Percentiles rank a stretch among this genome's conserved stretches.
Evolutionary conservation across 139 green algal genomes (phyloP).

Genomic region (Chlorella vulgaris): DNA sequence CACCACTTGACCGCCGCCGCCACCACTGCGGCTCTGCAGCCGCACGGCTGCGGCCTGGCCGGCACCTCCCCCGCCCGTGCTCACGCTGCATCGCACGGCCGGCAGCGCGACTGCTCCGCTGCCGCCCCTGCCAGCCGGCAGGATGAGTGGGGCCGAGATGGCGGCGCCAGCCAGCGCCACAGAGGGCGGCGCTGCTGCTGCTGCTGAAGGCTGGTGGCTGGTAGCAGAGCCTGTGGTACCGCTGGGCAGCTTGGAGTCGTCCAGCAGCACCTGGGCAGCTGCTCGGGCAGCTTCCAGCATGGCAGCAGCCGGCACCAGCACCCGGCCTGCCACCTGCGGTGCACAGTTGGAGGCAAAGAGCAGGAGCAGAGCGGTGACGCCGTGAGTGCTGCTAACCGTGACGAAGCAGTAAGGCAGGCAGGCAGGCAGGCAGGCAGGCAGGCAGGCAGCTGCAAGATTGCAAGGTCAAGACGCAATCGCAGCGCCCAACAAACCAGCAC

Average conservation of each 20-base stretch:
- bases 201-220: slow-evolving; percentile 7
- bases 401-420: not conserved
- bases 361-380: not conserved
- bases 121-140: not conserved
- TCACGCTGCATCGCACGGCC: not conserved
- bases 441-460: not conserved
- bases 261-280: not conserved
- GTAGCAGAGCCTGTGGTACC: not conserved
- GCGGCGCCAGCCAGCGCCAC: not conserved
- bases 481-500: no score
- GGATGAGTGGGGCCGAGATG: slow-evolving; percentile 28
- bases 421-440: not conserved
- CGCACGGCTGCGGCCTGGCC: not conserved
- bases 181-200: not conserved
- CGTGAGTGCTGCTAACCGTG: not conserved
- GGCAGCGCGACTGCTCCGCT: not conserved
- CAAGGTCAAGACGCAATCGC: not conserved
- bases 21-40: not conserved
- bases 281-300: slow-evolving; percentile 67
- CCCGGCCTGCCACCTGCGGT: slow-evolving; percentile 45
- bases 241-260: not conserved
- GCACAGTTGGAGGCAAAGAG: not conserved
- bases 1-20: not conserved
- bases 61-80: no score
- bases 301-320: slow-evolving; percentile 71